Base-by-base conservation (phyloP, 352 stramenopile species). In the Poterioochromonas sp. region DNA sequence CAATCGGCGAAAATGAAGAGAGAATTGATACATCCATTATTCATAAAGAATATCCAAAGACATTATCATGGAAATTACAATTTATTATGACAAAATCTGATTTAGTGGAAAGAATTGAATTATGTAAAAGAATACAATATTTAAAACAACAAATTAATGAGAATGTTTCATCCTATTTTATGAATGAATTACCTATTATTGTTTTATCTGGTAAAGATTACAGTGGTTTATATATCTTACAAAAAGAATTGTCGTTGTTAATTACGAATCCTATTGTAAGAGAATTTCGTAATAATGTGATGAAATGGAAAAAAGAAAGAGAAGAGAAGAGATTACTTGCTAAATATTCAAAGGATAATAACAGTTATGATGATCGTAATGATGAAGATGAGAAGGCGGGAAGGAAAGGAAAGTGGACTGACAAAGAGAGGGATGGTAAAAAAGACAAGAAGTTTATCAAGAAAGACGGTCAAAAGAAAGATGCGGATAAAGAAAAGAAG, bases 1-100 rank as follows among this genome's bases (percentile, higher is more conserved):
- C 54, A 39, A 32, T 39, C 3, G 8, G 8, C n/a, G n/a, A 65
- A 15, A 51, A 20, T 20, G 2, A 62, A 8, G 26, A 22, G 12
- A 62, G 15, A 8, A 62, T 8, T 34, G 29, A 22, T 32, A 62
- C 8, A 8, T 29, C 5, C 8, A 62, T 32, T 32, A 15, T 11
- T 8, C 20, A 5, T 47, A 44, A 44, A 47, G 62, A n/a, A 5
- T 32, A 15, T 5, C 58, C 34, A 18, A 68, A 68, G 29, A 68
- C 5, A 26, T 39, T 68, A 15, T 37, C 3, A 12, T 74, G 65
- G 65, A 74, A 74, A n/a, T 3, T 74, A 40, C 65, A 74, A 37
- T 34, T 74, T 39, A n/a, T 74, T 18, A 22, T 74, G 1, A 74
- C 65, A 18, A 74, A 74, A 54, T 74, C 34, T 54, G 65, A 74